Evolutionary conservation across 2,329 filamentous ascomycete genomes (phyloP), one percentile per base, ranked within the genome.

Genomic region (Albifimbria verrucaria): DNA sequence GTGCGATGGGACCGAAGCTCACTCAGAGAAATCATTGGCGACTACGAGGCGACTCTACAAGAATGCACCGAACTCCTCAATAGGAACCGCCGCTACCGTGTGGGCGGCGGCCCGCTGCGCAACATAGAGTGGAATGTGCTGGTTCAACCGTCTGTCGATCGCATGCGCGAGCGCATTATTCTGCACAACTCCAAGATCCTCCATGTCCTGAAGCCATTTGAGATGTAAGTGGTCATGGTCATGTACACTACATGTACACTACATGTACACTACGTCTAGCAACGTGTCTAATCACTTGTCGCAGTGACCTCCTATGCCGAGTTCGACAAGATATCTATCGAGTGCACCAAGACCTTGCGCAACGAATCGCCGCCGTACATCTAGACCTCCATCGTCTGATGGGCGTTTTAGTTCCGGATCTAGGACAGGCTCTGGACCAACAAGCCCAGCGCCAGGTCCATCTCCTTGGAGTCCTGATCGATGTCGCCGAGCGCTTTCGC

Each of bases 101-200:
- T 55, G 9, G 56, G 59, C 12, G 56, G 53, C 24, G 63, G 60
- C 9, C 62, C 68, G 15, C 24, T 69, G 17, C 59, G 60, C 21
- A 72, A 68, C 54, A 57, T 72, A 21, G 65, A 69, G 52, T 72
- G 68, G 68, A 72, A 72, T 54, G 57, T 67, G 1, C 57, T 71
- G 15, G 66, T 71, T 6, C 65, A 69, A 47, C 68, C 68, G 1
- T 55, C 46, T 15, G 69, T 63, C 22, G 67, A 72, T 20, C 59
- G 62, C 22, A 57, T 72, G 7, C 65, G 68, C 6, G 55, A 60
- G 26, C 60, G 63, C 7, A 68, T 72, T 20, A 54, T 57, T n/a
- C 54, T 71, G 17, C 69, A 72, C 50, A 70, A 67, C 52, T 63
- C 64, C 20, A 70, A 69, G 51, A 58, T 72, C 7, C 52, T 64